Evolutionary conservation across 345 rosid genomes (phyloP).

Genomic region (Bruguiera sexangula): DNA sequence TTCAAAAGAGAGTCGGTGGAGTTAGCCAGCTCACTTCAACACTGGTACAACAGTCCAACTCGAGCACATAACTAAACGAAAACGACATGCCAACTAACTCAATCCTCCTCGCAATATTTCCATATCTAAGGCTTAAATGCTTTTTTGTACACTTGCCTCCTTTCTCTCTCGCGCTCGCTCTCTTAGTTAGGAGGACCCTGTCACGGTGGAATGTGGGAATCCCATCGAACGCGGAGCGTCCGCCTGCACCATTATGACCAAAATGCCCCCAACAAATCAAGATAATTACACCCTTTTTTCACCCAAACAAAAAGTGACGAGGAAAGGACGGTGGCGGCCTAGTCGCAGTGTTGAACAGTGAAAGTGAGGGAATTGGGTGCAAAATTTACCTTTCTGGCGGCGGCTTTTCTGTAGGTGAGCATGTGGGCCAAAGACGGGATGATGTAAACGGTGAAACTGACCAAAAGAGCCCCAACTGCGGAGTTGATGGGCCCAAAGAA

Average conservation of each 20-base stretch:
- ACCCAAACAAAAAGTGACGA: no score
- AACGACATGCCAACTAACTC: conserved; percentile 45
- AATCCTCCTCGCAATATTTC: conserved; percentile 31
- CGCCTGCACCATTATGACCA: conserved; percentile 9
- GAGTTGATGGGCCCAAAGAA: conserved; percentile 98
- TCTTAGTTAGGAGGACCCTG: neutral
- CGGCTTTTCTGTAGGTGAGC: conserved; percentile 91
- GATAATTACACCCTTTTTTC: neutral
- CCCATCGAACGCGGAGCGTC: conserved; percentile 20
- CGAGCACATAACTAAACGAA: conserved; percentile 50
- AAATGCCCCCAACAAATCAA: neutral
- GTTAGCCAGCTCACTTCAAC: conserved; percentile 32
- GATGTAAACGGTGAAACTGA: conserved; percentile 97
- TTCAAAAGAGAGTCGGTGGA: neutral
- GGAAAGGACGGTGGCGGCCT: neutral
- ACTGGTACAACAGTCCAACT: conserved; percentile 23
- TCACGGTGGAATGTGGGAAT: conserved; percentile 13
- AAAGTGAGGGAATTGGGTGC: neutral
- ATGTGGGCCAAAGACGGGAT: conserved; percentile 91
- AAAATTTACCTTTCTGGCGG: conserved; percentile 77
- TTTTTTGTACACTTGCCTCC: conserved; percentile 17
- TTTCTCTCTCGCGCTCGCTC: conserved; percentile 19
- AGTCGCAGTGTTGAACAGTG: no score
- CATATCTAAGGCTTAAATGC: conserved; percentile 42
- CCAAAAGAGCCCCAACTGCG: conserved; percentile 94